Percentiles rank a stretch among this genome's conserved stretches.
Evolutionary conservation across 2,329 filamentous ascomycete genomes (phyloP).

Genomic region (Laburnicola sp.): DNA sequence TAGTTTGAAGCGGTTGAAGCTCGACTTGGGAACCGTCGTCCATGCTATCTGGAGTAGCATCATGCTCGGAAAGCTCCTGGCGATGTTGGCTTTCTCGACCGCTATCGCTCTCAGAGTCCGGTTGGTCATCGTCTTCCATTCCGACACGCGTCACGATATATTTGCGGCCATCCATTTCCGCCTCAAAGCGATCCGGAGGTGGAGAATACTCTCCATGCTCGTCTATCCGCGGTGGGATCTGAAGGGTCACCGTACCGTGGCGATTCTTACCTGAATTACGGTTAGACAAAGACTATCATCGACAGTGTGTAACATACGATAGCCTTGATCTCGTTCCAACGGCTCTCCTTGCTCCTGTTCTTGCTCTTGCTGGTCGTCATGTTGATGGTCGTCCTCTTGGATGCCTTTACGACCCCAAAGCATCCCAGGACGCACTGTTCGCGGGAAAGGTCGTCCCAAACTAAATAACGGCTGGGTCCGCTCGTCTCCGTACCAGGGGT

Average conservation of each 20-base stretch:
- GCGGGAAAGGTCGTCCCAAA: slow-evolving; percentile 58
- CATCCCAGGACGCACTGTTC: slow-evolving; percentile 59
- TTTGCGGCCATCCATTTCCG: slow-evolving; percentile 7
- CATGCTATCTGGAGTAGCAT: neutral
- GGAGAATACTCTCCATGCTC: neutral
- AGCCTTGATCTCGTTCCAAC: neutral
- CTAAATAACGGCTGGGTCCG: slow-evolving; percentile 58
- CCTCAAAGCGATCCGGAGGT: slow-evolving; percentile 5
- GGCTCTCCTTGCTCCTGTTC: slow-evolving; percentile 17
- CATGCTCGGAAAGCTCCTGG: neutral
- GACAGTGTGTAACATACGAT: neutral
- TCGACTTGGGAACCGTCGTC: slow-evolving; percentile 49
- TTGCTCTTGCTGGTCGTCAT: slow-evolving; percentile 13
- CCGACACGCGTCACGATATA: neutral
- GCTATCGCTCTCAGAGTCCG: neutral
- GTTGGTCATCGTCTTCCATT: neutral
- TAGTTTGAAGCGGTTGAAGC: slow-evolving; percentile 43
- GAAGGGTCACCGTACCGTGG: slow-evolving; percentile 1
- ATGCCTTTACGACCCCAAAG: slow-evolving; percentile 48
- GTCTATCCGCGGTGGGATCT: slow-evolving; percentile 1
- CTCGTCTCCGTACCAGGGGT: slow-evolving; percentile 59
- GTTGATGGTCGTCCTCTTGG: slow-evolving; percentile 44
- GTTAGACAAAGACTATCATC: slow-evolving; percentile 8
- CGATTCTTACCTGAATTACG: slow-evolving; percentile 4
- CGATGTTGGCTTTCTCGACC: neutral